Evolutionary conservation across 2,329 filamentous ascomycete genomes (phyloP).

Genomic region (Alternaria rosae): DNA sequence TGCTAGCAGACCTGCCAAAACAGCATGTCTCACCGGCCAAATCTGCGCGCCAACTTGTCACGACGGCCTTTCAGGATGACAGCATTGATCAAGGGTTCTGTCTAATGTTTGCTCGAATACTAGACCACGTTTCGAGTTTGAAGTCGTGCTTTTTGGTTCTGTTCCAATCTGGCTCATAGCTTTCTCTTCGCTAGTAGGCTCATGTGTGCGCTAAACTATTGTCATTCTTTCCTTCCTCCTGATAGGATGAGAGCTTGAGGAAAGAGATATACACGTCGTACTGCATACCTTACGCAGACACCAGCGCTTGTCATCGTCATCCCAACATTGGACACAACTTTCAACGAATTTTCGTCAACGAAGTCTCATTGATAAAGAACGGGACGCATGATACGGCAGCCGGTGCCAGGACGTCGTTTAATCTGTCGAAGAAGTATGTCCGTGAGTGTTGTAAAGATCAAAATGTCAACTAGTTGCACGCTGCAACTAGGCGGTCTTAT

Average conservation of each 20-base stretch:
- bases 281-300: neutral
- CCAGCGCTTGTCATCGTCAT: neutral
- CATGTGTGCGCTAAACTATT: neutral
- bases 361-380: neutral
- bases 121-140: neutral
- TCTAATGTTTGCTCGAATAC: neutral
- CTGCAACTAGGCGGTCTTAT: neutral
- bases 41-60: slow-evolving; percentile 90
- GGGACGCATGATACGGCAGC: too few species aligned
- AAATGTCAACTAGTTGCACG: neutral
- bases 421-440: neutral
- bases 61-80: slow-evolving; percentile 71
- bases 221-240: neutral
- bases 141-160: neutral
- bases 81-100: slow-evolving; percentile 34
- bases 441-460: neutral
- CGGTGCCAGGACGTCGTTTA: too few species aligned
- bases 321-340: neutral
- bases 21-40: slow-evolving; percentile 84
- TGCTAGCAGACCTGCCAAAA: slow-evolving; percentile 85
- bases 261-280: neutral
- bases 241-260: neutral
- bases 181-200: neutral
- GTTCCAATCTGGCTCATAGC: neutral
- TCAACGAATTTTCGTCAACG: neutral